Conservation (phyloP, 2,329 filamentous ascomycete genomes). For the Fusarium chaquense region DNA sequence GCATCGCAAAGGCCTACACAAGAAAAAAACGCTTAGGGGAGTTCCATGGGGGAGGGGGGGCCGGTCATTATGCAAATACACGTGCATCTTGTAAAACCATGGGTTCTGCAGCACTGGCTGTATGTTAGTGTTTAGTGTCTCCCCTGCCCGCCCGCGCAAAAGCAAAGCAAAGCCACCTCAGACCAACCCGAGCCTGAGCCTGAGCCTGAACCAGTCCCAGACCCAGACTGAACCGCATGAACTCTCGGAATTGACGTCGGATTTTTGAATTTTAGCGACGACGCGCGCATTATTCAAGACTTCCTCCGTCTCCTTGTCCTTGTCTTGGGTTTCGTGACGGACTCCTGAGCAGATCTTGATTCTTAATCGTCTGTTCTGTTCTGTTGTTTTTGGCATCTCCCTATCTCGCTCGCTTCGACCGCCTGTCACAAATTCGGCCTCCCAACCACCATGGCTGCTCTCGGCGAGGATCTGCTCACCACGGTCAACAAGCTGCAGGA, state of each 20-base stretch:
- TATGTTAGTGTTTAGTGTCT: constrained; percentile 1
- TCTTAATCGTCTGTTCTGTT: constrained; percentile 23
- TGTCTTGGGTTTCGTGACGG: constrained; percentile 31
- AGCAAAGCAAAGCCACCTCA: constrained; percentile 28
- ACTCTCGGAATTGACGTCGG: constrained; percentile 46
- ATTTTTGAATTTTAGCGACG: constrained; percentile 44
- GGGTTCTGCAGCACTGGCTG: not conserved
- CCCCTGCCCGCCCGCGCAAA: constrained; percentile 30
- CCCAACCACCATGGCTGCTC: constrained; percentile 78
- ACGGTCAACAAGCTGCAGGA: constrained; percentile 99
- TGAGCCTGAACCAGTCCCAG: constrained; percentile 23
- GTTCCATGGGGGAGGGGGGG: not conserved
- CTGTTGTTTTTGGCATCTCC: constrained; percentile 31
- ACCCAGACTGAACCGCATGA: constrained; percentile 45
- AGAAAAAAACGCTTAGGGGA: constrained; percentile 7
- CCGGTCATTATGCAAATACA: constrained; percentile 37
- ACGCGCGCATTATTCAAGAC: constrained; percentile 45
- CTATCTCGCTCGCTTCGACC: constrained; percentile 14
- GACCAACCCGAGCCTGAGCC: constrained; percentile 22
- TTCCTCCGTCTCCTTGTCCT: constrained; percentile 32
- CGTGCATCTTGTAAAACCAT: constrained; percentile 40
- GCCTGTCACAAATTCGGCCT: constrained; percentile 31
- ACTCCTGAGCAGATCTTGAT: constrained; percentile 37
- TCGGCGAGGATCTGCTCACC: constrained; percentile 93
- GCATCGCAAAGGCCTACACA: constrained; percentile 14